Conservation (phyloP, 164 flowering plant genomes). For the Taxillus chinensis region DNA sequence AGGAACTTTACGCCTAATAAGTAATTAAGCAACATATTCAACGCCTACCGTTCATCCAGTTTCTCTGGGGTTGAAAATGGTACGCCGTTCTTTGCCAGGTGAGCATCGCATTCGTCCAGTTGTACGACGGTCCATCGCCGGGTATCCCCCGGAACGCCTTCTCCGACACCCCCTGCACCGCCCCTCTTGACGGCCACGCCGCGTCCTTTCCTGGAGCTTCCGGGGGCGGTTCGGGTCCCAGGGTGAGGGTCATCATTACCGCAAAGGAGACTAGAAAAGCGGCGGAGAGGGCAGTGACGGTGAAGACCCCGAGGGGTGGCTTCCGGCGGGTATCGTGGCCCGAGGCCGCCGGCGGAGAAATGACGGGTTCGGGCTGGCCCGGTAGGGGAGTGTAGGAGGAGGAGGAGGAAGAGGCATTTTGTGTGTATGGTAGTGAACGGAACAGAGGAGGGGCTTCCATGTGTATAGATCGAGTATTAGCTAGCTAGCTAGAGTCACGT, state of each 20-base stretch:
- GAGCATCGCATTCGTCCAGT: conserved; percentile 49
- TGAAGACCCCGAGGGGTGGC: neutral
- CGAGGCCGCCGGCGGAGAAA: neutral
- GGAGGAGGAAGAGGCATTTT: neutral
- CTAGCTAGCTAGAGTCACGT: no score
- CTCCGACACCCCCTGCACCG: conserved; percentile 35
- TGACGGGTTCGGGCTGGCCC: conserved; percentile 9
- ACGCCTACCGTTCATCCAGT: conserved; percentile 85
- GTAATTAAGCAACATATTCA: neutral
- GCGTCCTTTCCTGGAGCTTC: neutral
- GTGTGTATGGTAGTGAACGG: neutral
- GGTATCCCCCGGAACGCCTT: conserved; percentile 21
- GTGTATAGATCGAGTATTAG: no score
- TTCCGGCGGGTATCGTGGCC: conserved; percentile 3
- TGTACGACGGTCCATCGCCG: conserved; percentile 10
- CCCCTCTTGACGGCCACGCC: neutral
- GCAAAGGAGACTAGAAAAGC: conserved; percentile 20
- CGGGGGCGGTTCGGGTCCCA: neutral
- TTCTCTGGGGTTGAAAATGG: conserved; percentile 71
- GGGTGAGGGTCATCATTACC: conserved; percentile 13
- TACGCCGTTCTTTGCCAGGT: conserved; percentile 57
- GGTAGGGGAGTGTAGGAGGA: conserved; percentile 24
- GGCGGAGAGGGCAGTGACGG: conserved; percentile 10
- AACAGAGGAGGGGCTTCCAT: neutral
- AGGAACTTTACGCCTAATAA: neutral